Conservation (phyloP, 176 grass and related monocot genomes). For the Tillandsia leiboldiana region DNA sequence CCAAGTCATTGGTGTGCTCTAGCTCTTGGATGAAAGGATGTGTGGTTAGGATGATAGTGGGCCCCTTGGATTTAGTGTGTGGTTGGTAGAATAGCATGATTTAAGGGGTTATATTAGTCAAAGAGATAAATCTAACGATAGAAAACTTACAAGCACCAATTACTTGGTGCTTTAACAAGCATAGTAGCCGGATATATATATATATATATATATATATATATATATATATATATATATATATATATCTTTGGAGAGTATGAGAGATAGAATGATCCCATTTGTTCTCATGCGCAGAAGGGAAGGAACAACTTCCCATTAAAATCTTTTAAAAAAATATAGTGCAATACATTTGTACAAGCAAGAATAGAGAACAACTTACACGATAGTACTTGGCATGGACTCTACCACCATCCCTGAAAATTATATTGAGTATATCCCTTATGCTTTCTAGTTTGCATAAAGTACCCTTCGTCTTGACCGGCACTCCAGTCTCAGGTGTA, state of each 20-base stretch:
- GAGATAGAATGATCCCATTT: not conserved
- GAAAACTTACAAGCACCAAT: too few relatives aligned
- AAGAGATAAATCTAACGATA: too few relatives aligned
- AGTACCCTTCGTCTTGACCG: constrained; percentile 47
- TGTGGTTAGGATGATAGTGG: too few relatives aligned
- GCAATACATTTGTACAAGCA: not conserved
- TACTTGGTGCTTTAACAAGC: too few relatives aligned
- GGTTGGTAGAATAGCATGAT: too few relatives aligned
- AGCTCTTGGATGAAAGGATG: too few relatives aligned
- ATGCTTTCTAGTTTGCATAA: constrained; percentile 82
- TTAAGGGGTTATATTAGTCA: too few relatives aligned
- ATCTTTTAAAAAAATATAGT: constrained; percentile 10
- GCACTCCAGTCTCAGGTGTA: constrained; percentile 36
- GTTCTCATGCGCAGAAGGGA: not conserved
- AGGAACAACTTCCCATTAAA: not conserved
- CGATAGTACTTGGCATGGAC: constrained; percentile 81
- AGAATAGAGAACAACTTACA: constrained; percentile 43
- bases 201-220: too few relatives aligned
- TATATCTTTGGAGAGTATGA: not conserved
- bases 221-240: too few relatives aligned
- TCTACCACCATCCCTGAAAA: constrained; percentile 83
- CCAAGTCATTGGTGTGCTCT: too few relatives aligned
- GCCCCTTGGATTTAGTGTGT: too few relatives aligned
- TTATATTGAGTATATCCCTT: constrained; percentile 75
- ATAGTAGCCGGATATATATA: too few relatives aligned